Evolutionary conservation across 768 basidiomycete species (phyloP).

Genomic region (Suillus plorans): DNA sequence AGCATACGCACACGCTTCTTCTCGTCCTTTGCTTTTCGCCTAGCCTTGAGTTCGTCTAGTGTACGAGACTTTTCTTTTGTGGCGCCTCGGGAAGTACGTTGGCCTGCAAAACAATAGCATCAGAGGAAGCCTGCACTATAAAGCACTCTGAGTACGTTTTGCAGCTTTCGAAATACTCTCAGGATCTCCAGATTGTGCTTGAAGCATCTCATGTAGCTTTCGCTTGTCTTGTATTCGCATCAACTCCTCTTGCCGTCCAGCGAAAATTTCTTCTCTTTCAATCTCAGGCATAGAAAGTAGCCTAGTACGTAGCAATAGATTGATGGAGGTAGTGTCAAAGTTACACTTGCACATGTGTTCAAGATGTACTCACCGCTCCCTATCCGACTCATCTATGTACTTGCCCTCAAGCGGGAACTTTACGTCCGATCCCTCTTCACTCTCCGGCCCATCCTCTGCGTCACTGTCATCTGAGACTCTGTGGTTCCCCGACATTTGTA

Average conservation of each 20-base stretch:
- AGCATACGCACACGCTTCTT: slow-evolving; percentile 66
- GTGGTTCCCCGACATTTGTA: slow-evolving; percentile 11
- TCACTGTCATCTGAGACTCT: slow-evolving; percentile 45
- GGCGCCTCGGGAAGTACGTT: slow-evolving; percentile 68
- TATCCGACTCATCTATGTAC: slow-evolving; percentile 83
- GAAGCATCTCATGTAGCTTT: slow-evolving; percentile 72
- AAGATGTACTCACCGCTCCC: slow-evolving; percentile 61
- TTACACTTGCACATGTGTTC: slow-evolving; percentile 24
- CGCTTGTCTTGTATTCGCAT: slow-evolving; percentile 71
- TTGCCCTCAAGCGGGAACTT: slow-evolving; percentile 93
- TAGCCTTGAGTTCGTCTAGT: slow-evolving; percentile 84
- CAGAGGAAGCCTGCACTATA: slow-evolving; percentile 8
- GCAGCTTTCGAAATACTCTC: slow-evolving; percentile 71
- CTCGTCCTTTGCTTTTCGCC: slow-evolving; percentile 86
- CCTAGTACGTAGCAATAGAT: slow-evolving; percentile 39
- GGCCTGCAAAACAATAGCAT: slow-evolving; percentile 45
- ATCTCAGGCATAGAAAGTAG: slow-evolving; percentile 81
- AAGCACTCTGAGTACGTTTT: slow-evolving; percentile 56
- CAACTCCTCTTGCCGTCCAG: slow-evolving; percentile 76
- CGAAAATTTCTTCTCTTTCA: slow-evolving; percentile 85
- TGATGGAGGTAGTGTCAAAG: slow-evolving; percentile 24
- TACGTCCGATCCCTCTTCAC: slow-evolving; percentile 56
- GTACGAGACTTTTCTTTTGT: slow-evolving; percentile 80
- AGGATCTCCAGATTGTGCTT: slow-evolving; percentile 54
- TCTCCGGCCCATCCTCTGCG: slow-evolving; percentile 60